These are phyloP conservation scores for Dalbergia cochinchinensis DNA, from an alignment of 306 rosid species.

Conservation along the genomic window DNA sequence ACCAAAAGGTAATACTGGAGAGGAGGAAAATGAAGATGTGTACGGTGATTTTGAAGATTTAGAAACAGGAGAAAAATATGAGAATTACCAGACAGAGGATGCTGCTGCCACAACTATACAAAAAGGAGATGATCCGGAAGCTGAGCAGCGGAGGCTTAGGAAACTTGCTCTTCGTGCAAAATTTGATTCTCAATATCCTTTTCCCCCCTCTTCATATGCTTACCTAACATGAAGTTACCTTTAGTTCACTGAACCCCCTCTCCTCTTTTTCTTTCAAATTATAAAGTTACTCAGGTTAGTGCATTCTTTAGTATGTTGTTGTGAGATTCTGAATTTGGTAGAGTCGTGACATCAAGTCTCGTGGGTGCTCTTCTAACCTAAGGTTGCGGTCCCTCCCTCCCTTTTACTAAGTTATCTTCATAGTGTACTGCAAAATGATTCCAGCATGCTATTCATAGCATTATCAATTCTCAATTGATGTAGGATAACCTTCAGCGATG, in stretches of 20 bases:
- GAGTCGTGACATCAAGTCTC: neutral
- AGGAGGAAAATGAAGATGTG: slow-evolving; percentile 60
- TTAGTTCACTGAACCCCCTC: neutral
- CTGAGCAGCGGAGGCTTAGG: slow-evolving; percentile 74
- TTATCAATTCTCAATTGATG: slow-evolving; percentile 12
- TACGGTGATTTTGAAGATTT: slow-evolving; percentile 96
- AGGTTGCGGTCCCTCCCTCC: neutral
- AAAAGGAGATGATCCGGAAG: slow-evolving; percentile 60
- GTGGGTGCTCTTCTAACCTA: slow-evolving; percentile 1
- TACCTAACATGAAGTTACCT: slow-evolving; percentile 11
- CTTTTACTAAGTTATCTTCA: neutral
- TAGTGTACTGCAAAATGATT: neutral
- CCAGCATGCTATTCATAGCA: neutral
- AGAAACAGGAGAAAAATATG: slow-evolving; percentile 78
- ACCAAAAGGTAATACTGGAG: slow-evolving; percentile 51
- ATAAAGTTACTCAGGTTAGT: neutral
- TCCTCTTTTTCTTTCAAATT: too few relatives aligned
- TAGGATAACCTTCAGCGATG: neutral
- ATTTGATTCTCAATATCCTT: slow-evolving; percentile 95
- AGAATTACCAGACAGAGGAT: slow-evolving; percentile 46
- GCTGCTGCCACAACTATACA: slow-evolving; percentile 37
- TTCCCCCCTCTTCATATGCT: slow-evolving; percentile 13
- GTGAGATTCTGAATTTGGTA: neutral
- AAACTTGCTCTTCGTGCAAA: slow-evolving; percentile 89
- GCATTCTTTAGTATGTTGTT: neutral